Base-by-base conservation (phyloP, 2,329 filamentous ascomycete genomes). In the Botrytis elliptica region DNA sequence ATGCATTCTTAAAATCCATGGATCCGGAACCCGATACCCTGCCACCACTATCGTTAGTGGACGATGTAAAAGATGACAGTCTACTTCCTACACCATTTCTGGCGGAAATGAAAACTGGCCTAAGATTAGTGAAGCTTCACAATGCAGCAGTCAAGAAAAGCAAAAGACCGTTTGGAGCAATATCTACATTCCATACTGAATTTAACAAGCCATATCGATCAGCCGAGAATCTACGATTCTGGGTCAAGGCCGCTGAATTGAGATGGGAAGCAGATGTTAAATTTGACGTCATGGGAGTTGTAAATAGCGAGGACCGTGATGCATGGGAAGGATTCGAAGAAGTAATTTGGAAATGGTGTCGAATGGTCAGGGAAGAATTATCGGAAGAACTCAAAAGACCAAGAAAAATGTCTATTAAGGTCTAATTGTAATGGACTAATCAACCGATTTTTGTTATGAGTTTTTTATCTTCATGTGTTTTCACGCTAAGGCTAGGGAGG, bases 221-320 rank as follows among this genome's bases (percentile, higher is more conserved):
- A 76, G 94, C 95, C 4, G 96, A 99, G 78, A 99, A 99, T 82
- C 86, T 99, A 75, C 90, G 94, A 59, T 99, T 92, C 85, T 99
- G 96, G 95, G 89, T 93, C 83, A 99, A 99, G 85, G 96, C 95
- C 1, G 94, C 95, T 12, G 95, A 99, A 84, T 86, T 98, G 74
- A 90, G 96, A 72, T 99, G 95, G 91, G 96, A 98, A 83, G 89
- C 95, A 57, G 88, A 92, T 77, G 86, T 98, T 70, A 89, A 91
- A 76, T 87, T 97, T 71, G 94, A 98, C 80, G 93, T 95, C 36
- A 91, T 97, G 83, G 94, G 92, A 42, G 88, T 98, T 12, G 95
- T 97, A 36, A 92, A 95, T 80, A 91, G 91, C 80, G 91, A 82
- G 49, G 84, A 87, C 74, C 86, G 88, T 68, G 86, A 89, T 71